Conservation (phyloP, 2,329 filamentous ascomycete genomes). For the Nothomitra cinnamomea region DNA sequence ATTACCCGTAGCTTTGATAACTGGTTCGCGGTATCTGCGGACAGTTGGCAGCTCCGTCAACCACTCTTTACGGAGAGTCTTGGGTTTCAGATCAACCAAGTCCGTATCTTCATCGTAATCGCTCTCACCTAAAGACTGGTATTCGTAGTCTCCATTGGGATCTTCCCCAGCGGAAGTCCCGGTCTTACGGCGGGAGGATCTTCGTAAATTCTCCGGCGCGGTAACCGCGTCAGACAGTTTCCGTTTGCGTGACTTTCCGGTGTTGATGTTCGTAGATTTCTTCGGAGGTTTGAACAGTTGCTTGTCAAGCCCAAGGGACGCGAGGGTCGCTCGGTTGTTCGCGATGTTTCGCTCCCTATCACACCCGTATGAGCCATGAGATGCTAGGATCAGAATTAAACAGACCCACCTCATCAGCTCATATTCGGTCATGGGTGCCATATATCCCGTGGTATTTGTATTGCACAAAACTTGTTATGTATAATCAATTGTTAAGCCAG, state of each 20-base stretch:
- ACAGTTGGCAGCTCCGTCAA: not conserved
- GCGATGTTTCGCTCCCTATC: constrained; percentile 2
- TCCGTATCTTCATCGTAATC: not conserved
- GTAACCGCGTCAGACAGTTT: not conserved
- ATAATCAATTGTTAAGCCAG: too few relatives aligned
- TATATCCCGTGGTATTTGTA: not conserved
- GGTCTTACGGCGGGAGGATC: not conserved
- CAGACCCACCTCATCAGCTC: not conserved
- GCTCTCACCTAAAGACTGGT: not conserved
- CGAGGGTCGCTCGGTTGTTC: constrained; percentile 2
- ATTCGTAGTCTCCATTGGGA: not conserved
- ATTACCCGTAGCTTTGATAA: constrained; percentile 1
- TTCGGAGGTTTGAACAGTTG: not conserved
- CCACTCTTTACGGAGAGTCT: not conserved
- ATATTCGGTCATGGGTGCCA: not conserved
- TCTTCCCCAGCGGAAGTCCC: not conserved
- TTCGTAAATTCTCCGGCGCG: not conserved
- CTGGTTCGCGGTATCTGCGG: constrained; percentile 1
- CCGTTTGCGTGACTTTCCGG: not conserved
- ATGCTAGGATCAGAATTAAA: too few relatives aligned
- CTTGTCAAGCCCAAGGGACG: not conserved
- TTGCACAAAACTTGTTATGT: not conserved
- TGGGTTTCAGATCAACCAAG: not conserved
- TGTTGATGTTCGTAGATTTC: not conserved
- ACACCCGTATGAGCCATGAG: not conserved